A percentile compares a stretch with the other conserved stretches of the same genome.
Conservation (phyloP, 352 stramenopile species). For the Phytophthora hibernalis region DNA sequence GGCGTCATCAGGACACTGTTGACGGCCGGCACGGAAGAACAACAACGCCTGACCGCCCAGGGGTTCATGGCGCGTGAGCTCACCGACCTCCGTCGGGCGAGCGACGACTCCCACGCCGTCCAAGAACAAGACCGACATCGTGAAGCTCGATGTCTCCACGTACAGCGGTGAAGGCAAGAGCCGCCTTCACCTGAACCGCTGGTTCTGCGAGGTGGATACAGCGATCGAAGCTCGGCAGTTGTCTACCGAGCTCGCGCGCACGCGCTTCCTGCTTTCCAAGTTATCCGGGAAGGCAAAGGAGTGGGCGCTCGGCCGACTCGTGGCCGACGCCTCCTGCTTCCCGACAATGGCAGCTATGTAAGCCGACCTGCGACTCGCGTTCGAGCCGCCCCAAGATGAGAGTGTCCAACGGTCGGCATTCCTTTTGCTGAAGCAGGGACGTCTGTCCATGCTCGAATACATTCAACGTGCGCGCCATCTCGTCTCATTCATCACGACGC, state of each 20-base stretch:
- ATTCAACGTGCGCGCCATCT: constrained; percentile 29
- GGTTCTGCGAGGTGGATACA: too few relatives aligned
- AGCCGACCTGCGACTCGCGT: constrained; percentile 18
- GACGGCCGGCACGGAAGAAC: constrained; percentile 1
- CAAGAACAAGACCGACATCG: constrained; percentile 29
- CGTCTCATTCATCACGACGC: constrained; percentile 13
- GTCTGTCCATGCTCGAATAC: constrained; percentile 28
- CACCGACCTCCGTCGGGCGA: constrained; percentile 17
- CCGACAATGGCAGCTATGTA: not conserved
- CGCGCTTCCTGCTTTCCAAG: constrained; percentile 12
- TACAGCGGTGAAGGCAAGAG: constrained; percentile 24
- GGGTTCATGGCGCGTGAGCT: constrained; percentile 25
- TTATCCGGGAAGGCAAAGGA: constrained; percentile 16
- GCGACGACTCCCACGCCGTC: not conserved
- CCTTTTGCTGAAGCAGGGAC: constrained; percentile 26
- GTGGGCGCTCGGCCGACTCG: constrained; percentile 20
- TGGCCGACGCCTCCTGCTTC: constrained; percentile 27
- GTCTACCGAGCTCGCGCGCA: constrained; percentile 4
- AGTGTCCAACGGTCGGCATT: constrained; percentile 2
- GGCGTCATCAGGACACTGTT: not conserved
- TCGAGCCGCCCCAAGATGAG: not conserved
- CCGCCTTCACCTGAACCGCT: constrained; percentile 23
- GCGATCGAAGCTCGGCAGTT: constrained; percentile 27
- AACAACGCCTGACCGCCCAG: constrained; percentile 12
- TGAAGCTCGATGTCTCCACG: constrained; percentile 37